Base-by-base conservation (phyloP, 2,329 filamentous ascomycete genomes). In the Clonostachys rhizophaga region DNA sequence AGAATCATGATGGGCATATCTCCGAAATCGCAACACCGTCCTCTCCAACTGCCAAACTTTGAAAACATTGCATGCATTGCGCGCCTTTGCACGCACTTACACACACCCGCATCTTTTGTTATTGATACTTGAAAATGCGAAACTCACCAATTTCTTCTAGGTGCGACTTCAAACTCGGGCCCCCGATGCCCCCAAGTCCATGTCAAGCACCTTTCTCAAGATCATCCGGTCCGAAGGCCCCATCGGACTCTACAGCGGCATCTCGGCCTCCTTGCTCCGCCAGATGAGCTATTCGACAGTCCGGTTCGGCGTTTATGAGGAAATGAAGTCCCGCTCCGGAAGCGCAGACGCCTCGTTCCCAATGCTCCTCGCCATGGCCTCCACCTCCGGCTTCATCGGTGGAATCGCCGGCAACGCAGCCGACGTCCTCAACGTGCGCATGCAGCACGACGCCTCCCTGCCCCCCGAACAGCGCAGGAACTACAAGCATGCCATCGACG, bases 251-350 rank as follows among this genome's bases (percentile, higher is more conserved):
- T 99, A 99, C 70, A 86, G 81, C 60, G 94, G 94, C 71, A 83
- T 97, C 49, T 95, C 91, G 3, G 94, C 94, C 55, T 94, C 91
- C 48, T 81, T 97, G 43, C 79, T 97, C 49, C 91, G 94, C 54
- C 94, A 97, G 72, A 79, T 91, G 56, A 97, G 94, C 50, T 99
- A 99, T 74, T 94, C 88, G 50, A 99, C 94, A 44, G 94, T 91
- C 36, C 89, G 94, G 43, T 99, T 99, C 71, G 94, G 91, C 54
- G 84, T 96, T 54, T 99, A 99, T 75, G 94, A 97, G 70, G 84
- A 95, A 56, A 76, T 97, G 50, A 99, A 99, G 71, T 72, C 79
- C 20, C 79, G 78, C 45, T 80, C 81, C 36, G 55, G 57, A 44
- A 67, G 69, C 54, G 55, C 60, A 40, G 68, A 72, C 45, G 86